These are phyloP conservation scores for Oxyria digyna DNA, from an alignment of 148 eudicot genomes.

Conservation along the genomic window DNA sequence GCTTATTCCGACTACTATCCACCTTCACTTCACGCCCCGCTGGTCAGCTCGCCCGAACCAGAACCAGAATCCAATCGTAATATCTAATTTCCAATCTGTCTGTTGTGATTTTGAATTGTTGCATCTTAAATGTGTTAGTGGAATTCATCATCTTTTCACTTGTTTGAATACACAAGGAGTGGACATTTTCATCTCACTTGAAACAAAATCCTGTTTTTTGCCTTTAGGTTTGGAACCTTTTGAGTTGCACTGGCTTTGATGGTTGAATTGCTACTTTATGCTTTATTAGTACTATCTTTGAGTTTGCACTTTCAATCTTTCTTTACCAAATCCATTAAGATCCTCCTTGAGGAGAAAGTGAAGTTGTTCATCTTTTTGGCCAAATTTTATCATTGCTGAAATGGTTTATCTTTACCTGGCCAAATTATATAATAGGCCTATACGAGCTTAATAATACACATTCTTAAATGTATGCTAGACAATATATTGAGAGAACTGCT, in stretches of 20 bases:
- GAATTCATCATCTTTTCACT: neutral
- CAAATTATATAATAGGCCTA: too few relatives aligned
- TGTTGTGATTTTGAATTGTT: neutral
- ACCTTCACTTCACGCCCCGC: slow-evolving; percentile 69
- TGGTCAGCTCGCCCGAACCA: slow-evolving; percentile 47
- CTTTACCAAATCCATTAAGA: neutral
- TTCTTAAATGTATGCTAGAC: too few relatives aligned
- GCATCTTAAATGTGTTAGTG: neutral
- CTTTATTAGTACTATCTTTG: neutral
- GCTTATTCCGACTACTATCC: slow-evolving; percentile 54
- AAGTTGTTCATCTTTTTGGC: neutral
- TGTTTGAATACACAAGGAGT: neutral
- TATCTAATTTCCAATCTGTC: neutral
- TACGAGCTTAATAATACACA: too few relatives aligned
- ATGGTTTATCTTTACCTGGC: too few relatives aligned
- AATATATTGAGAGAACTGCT: too few relatives aligned
- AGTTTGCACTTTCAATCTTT: neutral
- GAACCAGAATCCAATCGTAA: slow-evolving; percentile 26
- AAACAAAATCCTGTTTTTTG: neutral
- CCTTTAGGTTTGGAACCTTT: neutral
- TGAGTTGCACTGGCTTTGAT: neutral
- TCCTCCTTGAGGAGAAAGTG: neutral
- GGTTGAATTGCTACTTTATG: neutral
- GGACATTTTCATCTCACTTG: neutral
- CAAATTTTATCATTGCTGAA: neutral